Conservation (phyloP, 2,329 filamentous ascomycete genomes). For the Aspergillus sergii region DNA sequence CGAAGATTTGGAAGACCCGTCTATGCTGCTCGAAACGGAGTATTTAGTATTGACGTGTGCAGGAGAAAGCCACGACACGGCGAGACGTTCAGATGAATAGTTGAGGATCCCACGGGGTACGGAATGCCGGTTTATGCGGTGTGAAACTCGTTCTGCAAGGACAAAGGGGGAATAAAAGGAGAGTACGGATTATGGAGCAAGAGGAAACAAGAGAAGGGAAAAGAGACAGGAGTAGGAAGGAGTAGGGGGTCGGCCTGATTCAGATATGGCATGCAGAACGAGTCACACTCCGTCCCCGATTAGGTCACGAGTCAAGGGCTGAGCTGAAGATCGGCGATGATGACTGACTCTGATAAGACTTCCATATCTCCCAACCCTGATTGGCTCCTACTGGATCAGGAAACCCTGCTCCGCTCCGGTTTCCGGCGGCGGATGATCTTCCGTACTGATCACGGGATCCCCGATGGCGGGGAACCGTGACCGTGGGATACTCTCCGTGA, state of each 20-base stretch:
- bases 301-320: constrained; percentile 12
- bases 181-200: neutral
- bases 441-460: neutral
- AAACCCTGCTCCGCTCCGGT: constrained; percentile 7
- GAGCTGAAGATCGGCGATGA: neutral
- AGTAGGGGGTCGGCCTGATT: neutral
- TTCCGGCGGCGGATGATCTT: constrained; percentile 8
- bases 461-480: neutral
- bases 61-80: neutral
- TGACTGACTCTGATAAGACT: constrained; percentile 2
- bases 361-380: constrained; percentile 11
- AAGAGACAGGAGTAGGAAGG: neutral
- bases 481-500: neutral
- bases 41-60: neutral
- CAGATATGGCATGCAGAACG: constrained; percentile 4
- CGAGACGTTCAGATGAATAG: neutral
- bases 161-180: neutral
- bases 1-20: neutral
- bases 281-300: constrained; percentile 7
- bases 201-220: neutral
- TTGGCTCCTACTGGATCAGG: constrained; percentile 9
- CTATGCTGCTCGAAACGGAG: neutral
- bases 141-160: neutral
- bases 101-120: neutral
- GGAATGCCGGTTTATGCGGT: neutral